Evolutionary conservation across 2,329 filamentous ascomycete genomes (phyloP).

Genomic region (Arachnomyces sp.): DNA sequence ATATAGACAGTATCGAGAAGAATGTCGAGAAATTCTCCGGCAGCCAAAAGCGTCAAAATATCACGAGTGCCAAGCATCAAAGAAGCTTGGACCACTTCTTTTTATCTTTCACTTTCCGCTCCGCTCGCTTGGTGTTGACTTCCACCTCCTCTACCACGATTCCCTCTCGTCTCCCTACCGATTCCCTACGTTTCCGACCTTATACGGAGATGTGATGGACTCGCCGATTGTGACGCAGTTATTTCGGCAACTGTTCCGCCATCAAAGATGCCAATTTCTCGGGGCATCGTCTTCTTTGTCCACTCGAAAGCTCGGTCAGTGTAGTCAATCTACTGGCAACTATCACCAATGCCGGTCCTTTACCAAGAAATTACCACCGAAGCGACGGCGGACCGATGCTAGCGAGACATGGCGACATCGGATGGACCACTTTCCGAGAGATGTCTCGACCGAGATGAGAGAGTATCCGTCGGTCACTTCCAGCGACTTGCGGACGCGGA

Average conservation of each 20-base stretch:
- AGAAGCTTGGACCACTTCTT: conserved; percentile 20
- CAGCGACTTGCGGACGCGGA: conserved; percentile 62
- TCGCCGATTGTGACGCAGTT: conserved; percentile 68
- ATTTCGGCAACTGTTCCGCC: conserved; percentile 77
- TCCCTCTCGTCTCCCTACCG: no score
- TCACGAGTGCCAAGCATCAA: conserved; percentile 2
- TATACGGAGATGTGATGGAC: conserved; percentile 54
- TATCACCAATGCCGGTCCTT: conserved; percentile 29
- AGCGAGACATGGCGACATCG: conserved; percentile 81
- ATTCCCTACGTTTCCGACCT: conserved; percentile 8
- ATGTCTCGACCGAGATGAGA: conserved; percentile 72
- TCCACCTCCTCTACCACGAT: conserved; percentile 12
- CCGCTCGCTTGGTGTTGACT: conserved; percentile 14
- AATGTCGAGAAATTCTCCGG: no score
- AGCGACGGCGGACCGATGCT: conserved; percentile 29
- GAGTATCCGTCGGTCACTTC: conserved; percentile 78
- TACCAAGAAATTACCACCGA: conserved; percentile 27
- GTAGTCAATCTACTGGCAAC: no score
- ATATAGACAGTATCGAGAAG: no score
- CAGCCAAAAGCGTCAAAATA: not conserved
- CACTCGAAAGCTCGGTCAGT: conserved; percentile 13
- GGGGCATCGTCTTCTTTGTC: conserved; percentile 29
- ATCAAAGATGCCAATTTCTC: conserved; percentile 55
- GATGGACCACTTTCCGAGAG: conserved; percentile 62
- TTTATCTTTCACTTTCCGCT: conserved; percentile 12